Base-by-base conservation (phyloP, 2,329 filamentous ascomycete species). In the Ceratocystis lukuohia region DNA sequence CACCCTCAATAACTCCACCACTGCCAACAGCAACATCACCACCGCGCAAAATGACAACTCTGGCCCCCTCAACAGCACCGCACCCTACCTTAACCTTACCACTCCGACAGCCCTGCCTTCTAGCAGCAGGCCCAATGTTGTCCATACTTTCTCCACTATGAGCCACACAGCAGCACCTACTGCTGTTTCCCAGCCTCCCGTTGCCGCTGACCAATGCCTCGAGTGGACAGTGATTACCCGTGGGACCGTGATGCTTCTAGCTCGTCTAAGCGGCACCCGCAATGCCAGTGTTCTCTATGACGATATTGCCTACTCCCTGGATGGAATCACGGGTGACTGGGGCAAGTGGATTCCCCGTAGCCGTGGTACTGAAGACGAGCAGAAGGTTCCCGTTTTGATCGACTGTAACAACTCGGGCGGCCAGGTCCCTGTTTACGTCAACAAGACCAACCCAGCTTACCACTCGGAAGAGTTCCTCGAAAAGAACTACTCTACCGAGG, bases 191-290 rank as follows among this genome's bases (percentile, higher is more conserved):
- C 25, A 59, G 56, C 56, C 56, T 4, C 28, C 56, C 15, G 56
- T 30, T 59, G 41, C 62, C 10, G 62, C 45, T 17, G 66, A 66
- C 28, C 50, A 56, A n/a, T 68, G 66, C 41, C 65, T 66, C 17
- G 66, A 68, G 56, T 68, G 66, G 66, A 68, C 66, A 6, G 66
- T 68, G 6, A 65, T 68, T 20, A 68, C 66, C n/a, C 66, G 66
- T 22, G 66, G 66, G 15, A 68, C 64, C 5, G 61, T 64, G 6
- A 68, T 68, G 61, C 64, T 68, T 10, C 61, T 68, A 2, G 66
- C 66, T 5, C 66, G 66, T 15, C 64, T 68, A 4, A 37, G 48
- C 33, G 56, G 64, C 17, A 37, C 50, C 7, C 64, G 56, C 17
- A 68, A 65, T 20, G 66, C 66, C 61, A 66, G 64, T 44, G 61